Evolutionary conservation across 352 stramenopile species (phyloP), one percentile per base, ranked within the genome.

Genomic region (Blastocystis sp.): DNA sequence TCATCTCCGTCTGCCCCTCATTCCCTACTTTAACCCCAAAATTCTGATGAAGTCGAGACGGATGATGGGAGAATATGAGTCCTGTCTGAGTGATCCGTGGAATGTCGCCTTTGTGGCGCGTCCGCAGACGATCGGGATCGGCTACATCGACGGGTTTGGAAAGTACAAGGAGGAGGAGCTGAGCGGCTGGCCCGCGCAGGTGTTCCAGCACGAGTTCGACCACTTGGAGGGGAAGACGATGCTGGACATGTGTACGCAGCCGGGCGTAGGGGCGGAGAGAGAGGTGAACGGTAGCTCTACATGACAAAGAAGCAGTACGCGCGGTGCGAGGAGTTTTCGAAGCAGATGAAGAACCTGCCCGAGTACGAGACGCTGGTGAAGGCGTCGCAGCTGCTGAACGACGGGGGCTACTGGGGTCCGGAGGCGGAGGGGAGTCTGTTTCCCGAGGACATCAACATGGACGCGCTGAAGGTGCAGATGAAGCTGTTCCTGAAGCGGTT

Each of bases 201-300:
- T 85, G 21, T 85, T 85, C 40, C 63, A 76, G 51, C 75, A 85
- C 29, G 75, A 85, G 38, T 85, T 73, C 38, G 75, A 85, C 44
- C 75, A 85, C 24, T 61, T 85, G 59, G 63, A 85, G 27, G 75
- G 75, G 4, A 81, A 81, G 24, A 81, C 69, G 34, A 81, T 81
- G 69, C 44, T 44, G 24, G 69, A 81, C 24, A 81, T 81, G 69
- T 81, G 69, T 32, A 64, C 69, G 7, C 69, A 81, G 36, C 42
- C 44, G n/a, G 69, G 32, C 4, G 69, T 81, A 81, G 27, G 16
- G 0, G 6, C 36, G 0, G 2, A 11, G 27, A n/a, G 16, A 18
- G 3, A 6, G 14, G 11, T 14, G 27, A n/a, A 4, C 34, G 21
- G 9, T 64, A 81, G 69, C 24, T 81, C 2, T 81, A 81, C 40